Conservation (phyloP, 106 monocot species). For the Phalaenopsis aphrodite region DNA sequence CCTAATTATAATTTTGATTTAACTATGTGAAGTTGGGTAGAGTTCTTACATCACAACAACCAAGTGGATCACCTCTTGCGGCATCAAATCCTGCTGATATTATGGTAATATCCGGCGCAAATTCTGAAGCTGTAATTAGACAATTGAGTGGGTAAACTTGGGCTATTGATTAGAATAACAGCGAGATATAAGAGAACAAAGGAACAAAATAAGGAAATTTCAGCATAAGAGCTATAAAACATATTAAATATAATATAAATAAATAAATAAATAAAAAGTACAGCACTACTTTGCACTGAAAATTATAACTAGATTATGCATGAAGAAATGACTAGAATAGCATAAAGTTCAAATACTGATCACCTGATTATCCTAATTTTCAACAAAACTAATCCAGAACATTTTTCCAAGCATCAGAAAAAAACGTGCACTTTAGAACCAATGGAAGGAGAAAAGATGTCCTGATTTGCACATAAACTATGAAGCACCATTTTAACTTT, state of each 20-base stretch:
- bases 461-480: too few species aligned
- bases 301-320: not conserved
- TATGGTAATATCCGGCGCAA: constrained; percentile 83
- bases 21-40: not conserved
- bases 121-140: constrained; percentile 60
- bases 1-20: not conserved
- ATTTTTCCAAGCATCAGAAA: not conserved
- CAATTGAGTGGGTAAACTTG: not conserved
- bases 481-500: too few species aligned
- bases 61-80: constrained; percentile 92
- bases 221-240: not conserved
- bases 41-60: constrained; percentile 84
- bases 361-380: not conserved
- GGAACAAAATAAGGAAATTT: not conserved
- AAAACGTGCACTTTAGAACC: too few species aligned
- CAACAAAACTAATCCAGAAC: not conserved
- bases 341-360: not conserved
- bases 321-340: not conserved
- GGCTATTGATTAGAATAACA: not conserved
- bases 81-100: constrained; percentile 99
- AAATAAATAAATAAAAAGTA: not conserved
- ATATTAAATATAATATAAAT: not conserved
- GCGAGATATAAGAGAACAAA: not conserved
- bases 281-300: not conserved
- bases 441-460: too few species aligned